phyloP scores from a whole-genome alignment of 2,329 filamentous ascomycete species.

The Sphaerulina populicola region DNA sequence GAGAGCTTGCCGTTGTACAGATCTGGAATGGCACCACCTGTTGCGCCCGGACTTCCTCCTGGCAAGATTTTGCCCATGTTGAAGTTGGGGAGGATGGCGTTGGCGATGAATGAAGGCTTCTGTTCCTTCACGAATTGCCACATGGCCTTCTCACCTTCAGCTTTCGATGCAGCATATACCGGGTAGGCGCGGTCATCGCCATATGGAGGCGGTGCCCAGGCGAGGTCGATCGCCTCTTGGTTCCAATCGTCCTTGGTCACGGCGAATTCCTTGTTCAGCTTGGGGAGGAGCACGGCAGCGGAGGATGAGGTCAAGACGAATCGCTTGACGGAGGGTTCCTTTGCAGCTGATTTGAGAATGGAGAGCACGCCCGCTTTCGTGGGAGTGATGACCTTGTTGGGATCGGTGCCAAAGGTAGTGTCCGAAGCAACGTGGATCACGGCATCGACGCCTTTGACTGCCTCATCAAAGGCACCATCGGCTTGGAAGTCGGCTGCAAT shows the following conservation, averaged over 20 bases:
- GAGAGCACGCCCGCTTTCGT: conserved; percentile 27
- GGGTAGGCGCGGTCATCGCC: conserved; percentile 21
- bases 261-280: conserved; percentile 31
- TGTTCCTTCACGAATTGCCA: conserved; percentile 42
- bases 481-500: conserved; percentile 22
- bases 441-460: conserved; percentile 36
- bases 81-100: conserved; percentile 31
- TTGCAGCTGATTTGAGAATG: conserved; percentile 37
- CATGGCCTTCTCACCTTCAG: conserved; percentile 39
- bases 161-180: conserved; percentile 44
- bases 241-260: conserved; percentile 29
- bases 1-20: conserved; percentile 20
- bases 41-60: conserved; percentile 13
- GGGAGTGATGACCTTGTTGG: conserved; percentile 38
- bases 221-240: conserved; percentile 28
- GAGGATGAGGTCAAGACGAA: conserved; percentile 41
- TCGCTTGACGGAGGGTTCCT: conserved; percentile 37
- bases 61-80: conserved; percentile 22
- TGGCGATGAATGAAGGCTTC: conserved; percentile 40
- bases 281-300: conserved; percentile 32
- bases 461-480: conserved; percentile 35
- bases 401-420: conserved; percentile 35
- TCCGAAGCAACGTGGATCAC: conserved; percentile 43
- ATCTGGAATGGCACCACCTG: conserved; percentile 8
- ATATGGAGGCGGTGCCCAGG: conserved; percentile 31